phyloP scores from a whole-genome alignment of 345 rosid genomes.

The Punica granatum region DNA sequence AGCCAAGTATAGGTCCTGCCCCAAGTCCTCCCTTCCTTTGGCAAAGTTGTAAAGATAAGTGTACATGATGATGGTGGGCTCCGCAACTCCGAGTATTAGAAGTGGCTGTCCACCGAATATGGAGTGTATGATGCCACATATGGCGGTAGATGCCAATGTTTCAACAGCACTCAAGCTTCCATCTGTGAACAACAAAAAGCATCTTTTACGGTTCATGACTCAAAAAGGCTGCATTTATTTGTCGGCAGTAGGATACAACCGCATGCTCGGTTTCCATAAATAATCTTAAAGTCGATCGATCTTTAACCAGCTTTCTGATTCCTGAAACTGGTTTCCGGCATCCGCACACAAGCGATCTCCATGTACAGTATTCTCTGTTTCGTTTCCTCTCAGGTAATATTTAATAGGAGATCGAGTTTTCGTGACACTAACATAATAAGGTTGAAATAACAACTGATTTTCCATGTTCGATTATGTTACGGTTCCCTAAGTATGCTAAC shows the following conservation, averaged over 20 bases:
- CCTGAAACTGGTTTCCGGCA: too few relatives aligned
- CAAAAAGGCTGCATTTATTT: not conserved
- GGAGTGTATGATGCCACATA: slow-evolving; percentile 76
- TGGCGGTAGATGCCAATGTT: slow-evolving; percentile 64
- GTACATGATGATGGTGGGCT: slow-evolving; percentile 82
- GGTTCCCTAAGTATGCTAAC: too few relatives aligned
- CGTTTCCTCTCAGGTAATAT: not conserved
- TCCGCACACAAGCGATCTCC: too few relatives aligned
- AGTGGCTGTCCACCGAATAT: slow-evolving; percentile 81
- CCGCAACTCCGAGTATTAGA: slow-evolving; percentile 76
- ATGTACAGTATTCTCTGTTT: too few relatives aligned
- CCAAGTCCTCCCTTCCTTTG: slow-evolving; percentile 48
- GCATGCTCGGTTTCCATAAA: too few relatives aligned
- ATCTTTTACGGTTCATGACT: not conserved
- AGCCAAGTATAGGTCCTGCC: slow-evolving; percentile 61
- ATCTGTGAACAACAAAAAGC: slow-evolving; percentile 21
- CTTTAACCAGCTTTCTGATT: too few relatives aligned
- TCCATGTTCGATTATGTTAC: too few relatives aligned
- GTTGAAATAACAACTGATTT: too few relatives aligned
- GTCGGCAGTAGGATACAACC: too few relatives aligned
- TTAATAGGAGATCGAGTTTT: not conserved
- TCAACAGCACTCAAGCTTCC: slow-evolving; percentile 71
- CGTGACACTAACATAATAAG: too few relatives aligned
- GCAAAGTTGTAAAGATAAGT: slow-evolving; percentile 65
- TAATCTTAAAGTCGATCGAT: too few relatives aligned